These are phyloP conservation scores for Yamadazyma paraphyllophila DNA, from an alignment of 805 yeast species.

Conservation along the genomic window DNA sequence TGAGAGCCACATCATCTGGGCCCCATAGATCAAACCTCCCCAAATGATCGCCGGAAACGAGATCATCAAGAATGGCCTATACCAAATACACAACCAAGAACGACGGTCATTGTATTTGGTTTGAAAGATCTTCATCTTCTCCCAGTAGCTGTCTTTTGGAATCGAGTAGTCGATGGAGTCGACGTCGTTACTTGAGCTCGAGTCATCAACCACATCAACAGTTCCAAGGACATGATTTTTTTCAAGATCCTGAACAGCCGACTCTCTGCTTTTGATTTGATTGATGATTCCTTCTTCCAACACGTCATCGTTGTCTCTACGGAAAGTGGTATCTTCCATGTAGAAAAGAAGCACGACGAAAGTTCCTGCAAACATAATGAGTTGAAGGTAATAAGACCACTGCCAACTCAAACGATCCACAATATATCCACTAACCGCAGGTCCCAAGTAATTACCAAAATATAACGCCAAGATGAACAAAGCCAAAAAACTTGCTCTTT, in stretches of 20 bases:
- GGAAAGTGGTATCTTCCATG: constrained; percentile 44
- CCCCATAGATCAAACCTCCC: constrained; percentile 48
- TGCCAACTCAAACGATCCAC: constrained; percentile 39
- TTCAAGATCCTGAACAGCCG: not conserved
- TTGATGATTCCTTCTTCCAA: constrained; percentile 29
- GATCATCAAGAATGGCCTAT: constrained; percentile 34
- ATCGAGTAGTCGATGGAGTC: constrained; percentile 18
- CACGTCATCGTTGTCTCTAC: constrained; percentile 19
- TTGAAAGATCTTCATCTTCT: constrained; percentile 36
- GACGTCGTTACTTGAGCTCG: constrained; percentile 6
- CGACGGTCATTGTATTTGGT: constrained; percentile 39
- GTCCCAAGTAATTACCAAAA: constrained; percentile 43
- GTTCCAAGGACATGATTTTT: constrained; percentile 14
- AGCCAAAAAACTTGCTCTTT: constrained; percentile 34
- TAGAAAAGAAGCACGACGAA: constrained; percentile 33
- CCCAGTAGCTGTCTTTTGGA: constrained; percentile 31
- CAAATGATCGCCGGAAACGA: constrained; percentile 44
- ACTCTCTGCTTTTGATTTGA: constrained; percentile 22
- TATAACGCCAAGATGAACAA: constrained; percentile 40
- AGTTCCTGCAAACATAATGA: constrained; percentile 33
- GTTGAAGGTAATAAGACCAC: constrained; percentile 34
- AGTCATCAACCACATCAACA: constrained; percentile 16
- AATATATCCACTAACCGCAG: constrained; percentile 44
- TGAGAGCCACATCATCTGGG: constrained; percentile 51
- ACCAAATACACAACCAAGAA: constrained; percentile 35